A percentile compares a stretch with the other conserved stretches of the same genome.
phyloP scores from a whole-genome alignment of 495 filamentous ascomycete genomes.

The Talaromyces adpressus region DNA sequence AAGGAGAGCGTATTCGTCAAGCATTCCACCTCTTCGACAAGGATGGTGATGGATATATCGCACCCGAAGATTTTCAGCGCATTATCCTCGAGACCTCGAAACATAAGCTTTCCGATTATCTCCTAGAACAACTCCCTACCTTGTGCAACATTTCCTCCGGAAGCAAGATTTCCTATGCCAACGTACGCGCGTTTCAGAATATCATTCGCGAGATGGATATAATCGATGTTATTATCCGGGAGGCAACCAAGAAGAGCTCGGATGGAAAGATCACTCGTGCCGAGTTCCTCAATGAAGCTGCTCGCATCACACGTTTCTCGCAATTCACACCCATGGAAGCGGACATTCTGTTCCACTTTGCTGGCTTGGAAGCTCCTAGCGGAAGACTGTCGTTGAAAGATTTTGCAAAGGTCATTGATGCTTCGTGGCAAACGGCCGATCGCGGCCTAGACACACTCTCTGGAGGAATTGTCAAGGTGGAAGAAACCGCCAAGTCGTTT shows the following conservation, averaged over 20 bases:
- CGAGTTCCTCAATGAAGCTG: conserved; percentile 93
- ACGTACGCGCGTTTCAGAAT: conserved; percentile 95
- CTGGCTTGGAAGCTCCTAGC: conserved; percentile 80
- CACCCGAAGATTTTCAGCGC: conserved; percentile 90
- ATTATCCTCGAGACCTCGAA: conserved; percentile 90
- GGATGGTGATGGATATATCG: conserved; percentile 94
- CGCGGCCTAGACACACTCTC: conserved; percentile 30
- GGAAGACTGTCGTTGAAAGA: conserved; percentile 76
- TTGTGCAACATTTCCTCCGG: conserved; percentile 91
- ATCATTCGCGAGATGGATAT: conserved; percentile 96
- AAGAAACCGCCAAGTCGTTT: conserved; percentile 45
- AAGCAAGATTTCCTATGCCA: conserved; percentile 93
- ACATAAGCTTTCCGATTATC: conserved; percentile 95
- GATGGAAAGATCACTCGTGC: conserved; percentile 91
- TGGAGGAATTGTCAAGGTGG: conserved; percentile 31
- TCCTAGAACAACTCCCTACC: conserved; percentile 87
- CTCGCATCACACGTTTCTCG: conserved; percentile 82
- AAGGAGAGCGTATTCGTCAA: conserved; percentile 91
- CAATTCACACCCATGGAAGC: conserved; percentile 98
- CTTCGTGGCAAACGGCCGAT: conserved; percentile 66
- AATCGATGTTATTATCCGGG: conserved; percentile 83
- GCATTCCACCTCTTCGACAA: conserved; percentile 90
- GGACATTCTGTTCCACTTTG: conserved; percentile 98
- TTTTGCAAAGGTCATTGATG: conserved; percentile 91
- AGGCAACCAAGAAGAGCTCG: conserved; percentile 71